Evolutionary conservation across 495 filamentous ascomycete genomes (phyloP), one percentile per base, ranked within the genome.

Genomic region (Penicillium chermesinum): DNA sequence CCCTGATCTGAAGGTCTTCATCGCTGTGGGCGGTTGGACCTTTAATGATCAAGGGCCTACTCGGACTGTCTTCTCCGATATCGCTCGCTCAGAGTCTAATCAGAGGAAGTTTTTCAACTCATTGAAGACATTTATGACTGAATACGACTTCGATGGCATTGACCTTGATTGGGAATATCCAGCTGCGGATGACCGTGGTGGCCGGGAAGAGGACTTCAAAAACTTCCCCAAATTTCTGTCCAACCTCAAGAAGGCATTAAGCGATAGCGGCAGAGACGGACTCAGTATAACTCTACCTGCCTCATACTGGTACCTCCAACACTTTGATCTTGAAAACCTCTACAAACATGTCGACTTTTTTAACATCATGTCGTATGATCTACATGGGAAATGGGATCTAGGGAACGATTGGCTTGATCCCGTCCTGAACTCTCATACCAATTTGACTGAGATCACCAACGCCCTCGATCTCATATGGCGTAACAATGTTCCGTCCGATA

Each of bases 361-460:
- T 40, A 83, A 83, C 46, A 0, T 82, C 22, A 85, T 85, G 80
- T 59, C 56, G 1, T 82, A 82, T 47, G 75, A 79, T 50, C 38
- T 78, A 0, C 68, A 67, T 38, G 59, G 62, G 1, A 46, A 54
- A 0, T 67, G 63, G 66, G 63, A 70, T 40, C n/a, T n/a, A n/a
- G 15, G 7, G 1, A 32, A 27, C 13, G 40, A 58, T 19, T 37
- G 35, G 35, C 58, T 56, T 36, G 50, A 51, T 3, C 41, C n/a
- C 12, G 38, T 51, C 12, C 38, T 64, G 0, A 37, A 46, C 2
- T 49, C 35, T 1, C 67, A 74, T 42, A 67, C 66, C 30, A 64
- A 68, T 41, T 42, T 75, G 19, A 62, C 58, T 2, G 67, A 75
- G 38, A 74, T 77, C 19, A 54, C 53, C 7, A 32, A 34, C 0